Percentiles rank a stretch among this genome's conserved stretches.
phyloP scores from a whole-genome alignment of 2,329 filamentous ascomycete species.

The Cercospora beticola region DNA sequence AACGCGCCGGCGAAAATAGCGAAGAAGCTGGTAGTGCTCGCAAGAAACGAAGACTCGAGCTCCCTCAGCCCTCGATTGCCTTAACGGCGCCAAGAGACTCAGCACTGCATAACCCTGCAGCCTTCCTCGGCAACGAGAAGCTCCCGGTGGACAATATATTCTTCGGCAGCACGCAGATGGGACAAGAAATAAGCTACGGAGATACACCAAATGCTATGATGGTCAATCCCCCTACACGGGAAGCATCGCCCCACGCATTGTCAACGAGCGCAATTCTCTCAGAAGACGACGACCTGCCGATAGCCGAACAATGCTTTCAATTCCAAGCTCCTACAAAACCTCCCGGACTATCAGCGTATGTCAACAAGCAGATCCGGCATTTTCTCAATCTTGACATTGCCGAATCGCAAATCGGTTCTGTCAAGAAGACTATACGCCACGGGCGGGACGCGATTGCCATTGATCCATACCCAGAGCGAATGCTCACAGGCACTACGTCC shows the following conservation, averaged over 20 bases:
- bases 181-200: conserved; percentile 25
- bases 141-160: conserved; percentile 39
- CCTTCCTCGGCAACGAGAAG: conserved; percentile 25
- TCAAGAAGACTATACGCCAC: conserved; percentile 22
- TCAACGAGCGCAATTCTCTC: not conserved
- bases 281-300: conserved; percentile 20
- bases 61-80: conserved; percentile 10
- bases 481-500: conserved; percentile 20
- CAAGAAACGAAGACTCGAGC: conserved; percentile 39
- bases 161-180: conserved; percentile 34
- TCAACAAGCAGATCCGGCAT: conserved; percentile 32
- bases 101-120: not conserved
- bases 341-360: conserved; percentile 30
- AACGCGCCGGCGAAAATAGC: conserved; percentile 30
- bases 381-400: conserved; percentile 26
- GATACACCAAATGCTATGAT: conserved; percentile 15
- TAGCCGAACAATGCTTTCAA: conserved; percentile 26
- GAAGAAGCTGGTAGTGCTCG: conserved; percentile 34
- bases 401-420: conserved; percentile 3
- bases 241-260: not conserved
- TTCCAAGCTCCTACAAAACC: conserved; percentile 23
- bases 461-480: conserved; percentile 34
- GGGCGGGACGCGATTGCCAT: conserved; percentile 32
- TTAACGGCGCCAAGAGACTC: not conserved
- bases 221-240: conserved; percentile 8